Percentiles rank a stretch among this genome's conserved stretches.
These are phyloP conservation scores for Fraxinus platypoda DNA, from an alignment of 305 asterid species.

Conservation along the genomic window DNA sequence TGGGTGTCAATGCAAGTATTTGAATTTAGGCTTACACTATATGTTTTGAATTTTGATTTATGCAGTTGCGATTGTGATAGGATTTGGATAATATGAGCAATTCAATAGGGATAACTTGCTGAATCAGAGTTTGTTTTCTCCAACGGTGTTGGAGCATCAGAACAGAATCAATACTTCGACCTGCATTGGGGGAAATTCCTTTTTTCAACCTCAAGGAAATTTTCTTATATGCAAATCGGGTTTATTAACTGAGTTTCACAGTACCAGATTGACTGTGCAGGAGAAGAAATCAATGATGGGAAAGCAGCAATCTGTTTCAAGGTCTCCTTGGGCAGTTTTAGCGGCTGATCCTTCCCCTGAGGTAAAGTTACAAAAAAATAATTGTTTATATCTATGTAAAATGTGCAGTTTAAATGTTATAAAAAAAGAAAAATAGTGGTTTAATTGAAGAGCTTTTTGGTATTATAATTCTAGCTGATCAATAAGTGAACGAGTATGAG, in stretches of 20 bases:
- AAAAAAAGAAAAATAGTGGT: background rate
- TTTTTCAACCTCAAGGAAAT: slow-evolving; percentile 61
- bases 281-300: slow-evolving; percentile 51
- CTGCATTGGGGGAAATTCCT: slow-evolving; percentile 61
- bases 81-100: slow-evolving; percentile 56
- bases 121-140: slow-evolving; percentile 63
- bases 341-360: slow-evolving; percentile 49
- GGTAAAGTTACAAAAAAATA: slow-evolving; percentile 39
- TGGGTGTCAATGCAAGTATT: background rate
- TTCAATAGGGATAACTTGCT: slow-evolving; percentile 66
- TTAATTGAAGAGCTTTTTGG: background rate
- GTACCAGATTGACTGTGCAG: slow-evolving; percentile 43
- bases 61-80: slow-evolving; percentile 19
- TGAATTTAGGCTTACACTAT: background rate
- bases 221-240: slow-evolving; percentile 46
- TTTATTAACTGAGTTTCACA: slow-evolving; percentile 58
- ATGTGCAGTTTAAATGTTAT: background rate
- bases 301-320: slow-evolving; percentile 37
- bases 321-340: slow-evolving; percentile 58
- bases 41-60: background rate
- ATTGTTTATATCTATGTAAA: background rate
- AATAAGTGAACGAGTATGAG: background rate
- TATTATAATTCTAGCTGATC: background rate
- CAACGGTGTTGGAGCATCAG: slow-evolving; percentile 51
- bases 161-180: slow-evolving; percentile 54